Evolutionary conservation across 345 rosid species (phyloP).

Genomic region (Melaleuca alternifolia): DNA sequence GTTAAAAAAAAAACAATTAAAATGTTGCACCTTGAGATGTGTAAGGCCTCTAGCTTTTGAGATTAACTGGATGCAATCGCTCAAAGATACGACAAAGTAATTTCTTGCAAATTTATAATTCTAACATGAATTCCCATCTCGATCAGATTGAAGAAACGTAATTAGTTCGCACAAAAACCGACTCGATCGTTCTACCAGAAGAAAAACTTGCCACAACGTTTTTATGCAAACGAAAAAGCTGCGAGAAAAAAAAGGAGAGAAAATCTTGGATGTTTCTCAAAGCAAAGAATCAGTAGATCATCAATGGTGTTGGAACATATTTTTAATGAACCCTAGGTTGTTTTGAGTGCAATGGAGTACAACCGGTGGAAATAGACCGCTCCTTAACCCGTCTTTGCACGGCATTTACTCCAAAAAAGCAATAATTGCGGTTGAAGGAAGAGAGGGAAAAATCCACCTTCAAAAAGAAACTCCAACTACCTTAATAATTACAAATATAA

Average conservation of each 20-base stretch:
- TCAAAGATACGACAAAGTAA: not conserved
- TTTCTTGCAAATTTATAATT: not conserved
- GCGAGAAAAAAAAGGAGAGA: not conserved
- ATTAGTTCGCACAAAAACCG: not conserved
- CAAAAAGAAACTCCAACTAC: not conserved
- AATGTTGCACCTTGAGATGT: not conserved
- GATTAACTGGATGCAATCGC: not conserved
- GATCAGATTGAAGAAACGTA: not conserved
- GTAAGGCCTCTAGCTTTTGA: not conserved
- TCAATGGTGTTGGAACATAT: not conserved
- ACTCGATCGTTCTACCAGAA: not conserved
- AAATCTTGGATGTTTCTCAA: not conserved
- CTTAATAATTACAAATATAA: not conserved
- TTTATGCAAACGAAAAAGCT: too few relatives aligned
- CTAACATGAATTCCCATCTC: not conserved
- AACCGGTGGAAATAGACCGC: constrained; percentile 5
- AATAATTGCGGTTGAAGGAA: constrained; percentile 12
- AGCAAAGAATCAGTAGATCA: not conserved
- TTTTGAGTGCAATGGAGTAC: not conserved
- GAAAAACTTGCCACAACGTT: not conserved
- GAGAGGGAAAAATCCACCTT: not conserved
- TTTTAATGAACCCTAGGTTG: not conserved
- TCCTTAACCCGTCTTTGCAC: not conserved
- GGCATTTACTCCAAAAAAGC: not conserved
- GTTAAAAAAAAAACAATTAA: not conserved